Percentiles rank a stretch among this genome's conserved stretches.
These are phyloP conservation scores for Aulographum hederae DNA, from an alignment of 2,329 filamentous ascomycete species.

Conservation along the genomic window DNA sequence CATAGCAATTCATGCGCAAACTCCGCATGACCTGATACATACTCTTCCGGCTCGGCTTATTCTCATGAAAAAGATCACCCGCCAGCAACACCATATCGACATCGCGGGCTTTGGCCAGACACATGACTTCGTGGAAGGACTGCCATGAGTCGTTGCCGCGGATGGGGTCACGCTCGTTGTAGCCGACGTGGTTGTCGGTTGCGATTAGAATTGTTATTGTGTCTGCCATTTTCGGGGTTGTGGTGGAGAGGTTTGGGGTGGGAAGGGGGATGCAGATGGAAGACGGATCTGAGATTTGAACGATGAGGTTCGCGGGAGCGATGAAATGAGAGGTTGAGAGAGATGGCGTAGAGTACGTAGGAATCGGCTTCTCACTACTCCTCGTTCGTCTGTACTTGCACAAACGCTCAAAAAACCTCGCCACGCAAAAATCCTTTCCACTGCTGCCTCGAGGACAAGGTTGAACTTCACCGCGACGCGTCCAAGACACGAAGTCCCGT, in stretches of 20 bases:
- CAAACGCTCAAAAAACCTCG: too few relatives aligned
- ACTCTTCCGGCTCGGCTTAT: conserved; percentile 86
- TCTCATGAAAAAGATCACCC: conserved; percentile 94
- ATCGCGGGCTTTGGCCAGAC: conserved; percentile 66
- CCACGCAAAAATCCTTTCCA: too few relatives aligned
- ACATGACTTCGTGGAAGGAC: conserved; percentile 91
- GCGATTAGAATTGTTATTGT: conserved; percentile 88
- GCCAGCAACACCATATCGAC: conserved; percentile 96
- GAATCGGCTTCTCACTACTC: too few relatives aligned
- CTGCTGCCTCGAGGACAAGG: too few relatives aligned
- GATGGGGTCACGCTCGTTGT: conserved; percentile 78
- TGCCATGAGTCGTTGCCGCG: conserved; percentile 97
- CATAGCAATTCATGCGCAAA: conserved; percentile 79
- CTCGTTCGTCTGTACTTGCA: too few relatives aligned
- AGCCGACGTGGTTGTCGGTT: conserved; percentile 96
- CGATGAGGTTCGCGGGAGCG: too few relatives aligned
- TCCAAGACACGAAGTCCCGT: too few relatives aligned
- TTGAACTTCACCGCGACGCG: too few relatives aligned
- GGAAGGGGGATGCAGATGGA: not conserved
- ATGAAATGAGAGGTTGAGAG: not conserved
- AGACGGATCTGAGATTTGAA: too few relatives aligned
- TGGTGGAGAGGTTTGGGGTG: not conserved
- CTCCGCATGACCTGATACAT: conserved; percentile 97
- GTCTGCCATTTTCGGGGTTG: too few relatives aligned
- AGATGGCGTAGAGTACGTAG: too few relatives aligned